A percentile compares a stretch with the other conserved stretches of the same genome.
These are phyloP conservation scores for Cyberlindnera mississippiensis DNA, from an alignment of 805 yeast species.

Conservation along the genomic window DNA sequence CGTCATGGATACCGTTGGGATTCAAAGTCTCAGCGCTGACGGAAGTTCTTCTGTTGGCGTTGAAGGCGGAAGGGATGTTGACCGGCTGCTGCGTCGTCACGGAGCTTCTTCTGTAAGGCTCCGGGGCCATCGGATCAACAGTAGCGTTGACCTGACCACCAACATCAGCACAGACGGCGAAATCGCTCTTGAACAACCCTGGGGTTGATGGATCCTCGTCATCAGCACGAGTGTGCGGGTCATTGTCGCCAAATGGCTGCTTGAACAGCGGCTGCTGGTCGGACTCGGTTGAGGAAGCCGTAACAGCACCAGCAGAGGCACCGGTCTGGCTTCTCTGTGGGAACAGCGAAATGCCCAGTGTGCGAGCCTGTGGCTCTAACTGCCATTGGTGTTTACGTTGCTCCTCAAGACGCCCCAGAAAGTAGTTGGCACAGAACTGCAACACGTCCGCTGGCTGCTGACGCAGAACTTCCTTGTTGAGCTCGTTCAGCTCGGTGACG, in stretches of 20 bases:
- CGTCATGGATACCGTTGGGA: conserved; percentile 61
- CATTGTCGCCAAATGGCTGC: conserved; percentile 57
- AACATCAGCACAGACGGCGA: conserved; percentile 23
- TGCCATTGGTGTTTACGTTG: conserved; percentile 52
- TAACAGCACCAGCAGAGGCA: background rate
- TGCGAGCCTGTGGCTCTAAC: conserved; percentile 44
- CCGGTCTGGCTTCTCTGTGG: conserved; percentile 31
- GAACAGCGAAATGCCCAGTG: conserved; percentile 47
- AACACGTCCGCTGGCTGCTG: conserved; percentile 64
- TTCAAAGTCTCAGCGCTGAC: conserved; percentile 87
- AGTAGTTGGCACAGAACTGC: conserved; percentile 74
- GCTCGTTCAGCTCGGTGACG: conserved; percentile 54
- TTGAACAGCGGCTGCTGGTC: conserved; percentile 19
- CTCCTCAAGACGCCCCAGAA: conserved; percentile 55
- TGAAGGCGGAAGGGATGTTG: conserved; percentile 55
- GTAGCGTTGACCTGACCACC: conserved; percentile 15
- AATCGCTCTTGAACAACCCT: conserved; percentile 24
- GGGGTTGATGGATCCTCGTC: conserved; percentile 26
- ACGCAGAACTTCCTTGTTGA: conserved; percentile 51
- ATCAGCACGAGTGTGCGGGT: conserved; percentile 50
- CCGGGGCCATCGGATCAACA: conserved; percentile 23
- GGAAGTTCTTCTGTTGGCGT: conserved; percentile 81
- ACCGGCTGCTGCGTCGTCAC: conserved; percentile 18
- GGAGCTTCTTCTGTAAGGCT: conserved; percentile 14
- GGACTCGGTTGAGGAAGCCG: conserved; percentile 4